Percentiles rank a stretch among this genome's conserved stretches.
phyloP scores from a whole-genome alignment of 768 basidiomycete genomes.

The Termitomyces sp. region DNA sequence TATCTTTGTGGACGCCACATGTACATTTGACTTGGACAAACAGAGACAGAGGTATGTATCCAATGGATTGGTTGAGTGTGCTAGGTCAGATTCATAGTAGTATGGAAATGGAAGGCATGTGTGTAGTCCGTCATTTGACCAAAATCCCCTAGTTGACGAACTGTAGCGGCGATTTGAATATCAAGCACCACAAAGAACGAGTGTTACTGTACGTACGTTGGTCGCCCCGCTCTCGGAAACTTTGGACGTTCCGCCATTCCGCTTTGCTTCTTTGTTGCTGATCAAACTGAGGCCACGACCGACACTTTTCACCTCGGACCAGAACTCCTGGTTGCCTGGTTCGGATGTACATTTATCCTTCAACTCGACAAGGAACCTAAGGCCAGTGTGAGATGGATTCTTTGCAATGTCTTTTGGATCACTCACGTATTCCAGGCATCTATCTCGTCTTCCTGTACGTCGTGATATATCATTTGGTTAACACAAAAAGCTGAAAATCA shows the following conservation, averaged over 20 bases:
- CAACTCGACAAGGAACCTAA: conserved; percentile 57
- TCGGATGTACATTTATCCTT: conserved; percentile 46
- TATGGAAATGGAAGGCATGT: background rate
- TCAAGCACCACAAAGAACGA: background rate
- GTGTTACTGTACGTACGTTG: conserved; percentile 35
- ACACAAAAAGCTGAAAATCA: conserved; percentile 11
- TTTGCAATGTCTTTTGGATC: background rate
- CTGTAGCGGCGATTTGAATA: background rate
- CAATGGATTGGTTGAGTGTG: background rate
- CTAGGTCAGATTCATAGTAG: background rate
- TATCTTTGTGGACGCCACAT: background rate
- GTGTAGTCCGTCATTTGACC: background rate
- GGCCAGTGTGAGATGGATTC: background rate
- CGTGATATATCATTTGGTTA: background rate
- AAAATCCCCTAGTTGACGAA: background rate
- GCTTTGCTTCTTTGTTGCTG: conserved; percentile 52
- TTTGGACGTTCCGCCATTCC: conserved; percentile 49
- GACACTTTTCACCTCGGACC: conserved; percentile 45
- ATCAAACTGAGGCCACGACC: conserved; percentile 60
- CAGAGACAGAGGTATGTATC: too few relatives aligned
- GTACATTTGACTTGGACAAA: background rate
- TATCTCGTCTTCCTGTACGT: conserved; percentile 68
- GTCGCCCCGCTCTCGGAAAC: conserved; percentile 50
- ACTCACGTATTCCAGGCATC: conserved; percentile 75
- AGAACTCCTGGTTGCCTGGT: conserved; percentile 64